Percentiles rank a stretch among this genome's conserved stretches.
Conservation (phyloP, 768 basidiomycete species). For the Coprinopsis strossmayeri region DNA sequence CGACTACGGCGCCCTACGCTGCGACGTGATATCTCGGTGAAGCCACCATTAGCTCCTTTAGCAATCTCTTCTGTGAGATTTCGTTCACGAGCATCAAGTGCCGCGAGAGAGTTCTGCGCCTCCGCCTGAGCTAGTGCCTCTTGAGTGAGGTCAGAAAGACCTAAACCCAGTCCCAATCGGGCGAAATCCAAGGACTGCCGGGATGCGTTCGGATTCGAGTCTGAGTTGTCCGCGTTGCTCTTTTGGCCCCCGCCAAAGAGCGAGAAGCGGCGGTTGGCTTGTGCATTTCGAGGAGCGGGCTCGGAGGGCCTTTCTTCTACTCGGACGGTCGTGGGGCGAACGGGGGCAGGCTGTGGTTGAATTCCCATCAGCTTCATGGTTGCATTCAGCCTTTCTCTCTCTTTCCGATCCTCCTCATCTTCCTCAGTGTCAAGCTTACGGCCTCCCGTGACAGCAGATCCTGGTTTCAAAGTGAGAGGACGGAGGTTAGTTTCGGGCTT, state of each 20-base stretch:
- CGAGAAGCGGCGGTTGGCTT: slow-evolving; percentile 51
- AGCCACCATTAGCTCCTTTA: slow-evolving; percentile 65
- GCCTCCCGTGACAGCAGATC: slow-evolving; percentile 49
- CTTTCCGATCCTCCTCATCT: slow-evolving; percentile 87
- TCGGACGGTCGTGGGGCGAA: slow-evolving; percentile 19
- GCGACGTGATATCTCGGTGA: slow-evolving; percentile 66
- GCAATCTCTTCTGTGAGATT: slow-evolving; percentile 67
- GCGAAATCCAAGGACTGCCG: slow-evolving; percentile 1
- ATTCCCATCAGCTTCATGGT: slow-evolving; percentile 96
- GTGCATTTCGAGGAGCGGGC: slow-evolving; percentile 22
- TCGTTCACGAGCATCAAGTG: slow-evolving; percentile 76
- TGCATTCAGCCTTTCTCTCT: slow-evolving; percentile 81
- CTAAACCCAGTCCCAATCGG: slow-evolving; percentile 27
- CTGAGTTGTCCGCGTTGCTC: slow-evolving; percentile 31
- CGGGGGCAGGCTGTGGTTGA: slow-evolving; percentile 44
- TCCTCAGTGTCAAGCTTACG: slow-evolving; percentile 83
- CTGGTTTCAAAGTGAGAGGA: slow-evolving; percentile 69
- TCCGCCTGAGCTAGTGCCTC: slow-evolving; percentile 76
- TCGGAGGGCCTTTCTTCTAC: slow-evolving; percentile 20
- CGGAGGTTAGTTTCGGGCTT: slow-evolving; percentile 56
- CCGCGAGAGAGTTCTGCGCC: slow-evolving; percentile 68
- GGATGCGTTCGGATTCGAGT: slow-evolving; percentile 44
- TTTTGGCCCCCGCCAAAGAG: slow-evolving; percentile 47
- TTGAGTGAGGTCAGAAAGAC: slow-evolving; percentile 50
- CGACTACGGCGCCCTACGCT: slow-evolving; percentile 52